Evolutionary conservation across 148 eudicot species (phyloP).

Genomic region (Beta vulgaris): DNA sequence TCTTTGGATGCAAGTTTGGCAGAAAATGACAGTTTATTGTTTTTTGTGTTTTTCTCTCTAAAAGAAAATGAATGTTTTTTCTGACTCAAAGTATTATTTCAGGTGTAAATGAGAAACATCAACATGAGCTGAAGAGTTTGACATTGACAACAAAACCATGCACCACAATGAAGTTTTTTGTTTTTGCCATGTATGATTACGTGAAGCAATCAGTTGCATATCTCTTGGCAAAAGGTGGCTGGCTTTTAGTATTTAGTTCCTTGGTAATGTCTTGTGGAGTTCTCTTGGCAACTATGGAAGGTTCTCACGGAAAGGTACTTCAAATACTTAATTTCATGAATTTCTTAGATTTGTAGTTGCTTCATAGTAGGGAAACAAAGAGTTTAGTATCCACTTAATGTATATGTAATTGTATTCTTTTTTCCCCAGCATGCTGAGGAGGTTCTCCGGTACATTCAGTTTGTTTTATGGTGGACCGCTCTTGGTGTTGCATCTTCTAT

Average conservation of each 20-base stretch:
- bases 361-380: not conserved
- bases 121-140: constrained; percentile 69
- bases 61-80: not conserved
- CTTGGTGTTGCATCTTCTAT: constrained; percentile 99
- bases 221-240: constrained; percentile 64
- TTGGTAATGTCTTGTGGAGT: constrained; percentile 39
- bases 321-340: not conserved
- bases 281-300: constrained; percentile 56
- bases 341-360: not conserved
- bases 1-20: not conserved
- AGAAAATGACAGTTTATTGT: not conserved
- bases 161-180: constrained; percentile 69
- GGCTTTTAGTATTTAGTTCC: constrained; percentile 54
- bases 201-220: constrained; percentile 49
- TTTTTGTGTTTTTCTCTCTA: not conserved
- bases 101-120: constrained; percentile 70
- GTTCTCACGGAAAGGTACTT: constrained; percentile 88
- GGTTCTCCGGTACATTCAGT: constrained; percentile 55
- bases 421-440: constrained; percentile 80
- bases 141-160: constrained; percentile 68
- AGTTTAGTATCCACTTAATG: not conserved
- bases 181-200: constrained; percentile 60
- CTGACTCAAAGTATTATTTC: constrained; percentile 30
- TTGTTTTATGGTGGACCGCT: constrained; percentile 92
- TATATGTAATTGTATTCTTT: constrained; percentile 11